These are phyloP conservation scores for Xylariaceae sp. DNA, from an alignment of 2,329 filamentous ascomycete genomes.

Conservation along the genomic window DNA sequence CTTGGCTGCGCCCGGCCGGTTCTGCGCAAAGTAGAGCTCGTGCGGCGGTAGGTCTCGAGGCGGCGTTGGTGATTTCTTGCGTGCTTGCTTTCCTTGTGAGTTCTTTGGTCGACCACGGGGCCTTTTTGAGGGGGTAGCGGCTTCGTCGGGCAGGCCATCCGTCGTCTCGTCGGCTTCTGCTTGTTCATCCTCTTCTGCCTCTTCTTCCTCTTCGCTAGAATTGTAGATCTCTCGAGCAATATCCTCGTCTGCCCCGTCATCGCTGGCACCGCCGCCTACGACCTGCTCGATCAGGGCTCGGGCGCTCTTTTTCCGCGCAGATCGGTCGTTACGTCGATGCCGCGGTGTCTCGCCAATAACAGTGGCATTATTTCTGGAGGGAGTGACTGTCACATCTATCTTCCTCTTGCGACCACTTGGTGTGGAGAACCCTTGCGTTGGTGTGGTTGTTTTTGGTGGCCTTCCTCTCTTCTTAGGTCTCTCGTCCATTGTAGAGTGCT, in stretches of 20 bases:
- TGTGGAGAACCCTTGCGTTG: slow-evolving; percentile 13
- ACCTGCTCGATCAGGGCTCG: slow-evolving; percentile 70
- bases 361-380: slow-evolving; percentile 18
- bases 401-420: slow-evolving; percentile 18
- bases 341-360: slow-evolving; percentile 52
- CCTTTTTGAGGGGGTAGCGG: slow-evolving; percentile 43
- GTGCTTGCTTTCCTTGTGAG: slow-evolving; percentile 32
- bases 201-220: slow-evolving; percentile 48
- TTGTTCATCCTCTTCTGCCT: slow-evolving; percentile 27
- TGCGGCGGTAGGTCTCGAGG: slow-evolving; percentile 79
- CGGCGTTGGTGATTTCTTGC: slow-evolving; percentile 70
- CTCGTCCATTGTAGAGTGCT: slow-evolving; percentile 3
- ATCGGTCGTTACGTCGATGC: slow-evolving; percentile 70
- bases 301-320: slow-evolving; percentile 81
- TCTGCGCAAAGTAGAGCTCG: slow-evolving; percentile 92
- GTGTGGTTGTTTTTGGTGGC: slow-evolving; percentile 3
- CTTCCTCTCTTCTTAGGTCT: slow-evolving; percentile 20
- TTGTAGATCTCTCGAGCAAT: slow-evolving; percentile 67
- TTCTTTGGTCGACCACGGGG: slow-evolving; percentile 42
- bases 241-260: slow-evolving; percentile 67
- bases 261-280: slow-evolving; percentile 57
- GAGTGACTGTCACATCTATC: slow-evolving; percentile 14
- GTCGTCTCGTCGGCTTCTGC: slow-evolving; percentile 24
- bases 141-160: slow-evolving; percentile 22
- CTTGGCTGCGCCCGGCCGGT: slow-evolving; percentile 70